Evolutionary conservation across 2,329 filamentous ascomycete species (phyloP).

Genomic region (Diaporthe caulivora): DNA sequence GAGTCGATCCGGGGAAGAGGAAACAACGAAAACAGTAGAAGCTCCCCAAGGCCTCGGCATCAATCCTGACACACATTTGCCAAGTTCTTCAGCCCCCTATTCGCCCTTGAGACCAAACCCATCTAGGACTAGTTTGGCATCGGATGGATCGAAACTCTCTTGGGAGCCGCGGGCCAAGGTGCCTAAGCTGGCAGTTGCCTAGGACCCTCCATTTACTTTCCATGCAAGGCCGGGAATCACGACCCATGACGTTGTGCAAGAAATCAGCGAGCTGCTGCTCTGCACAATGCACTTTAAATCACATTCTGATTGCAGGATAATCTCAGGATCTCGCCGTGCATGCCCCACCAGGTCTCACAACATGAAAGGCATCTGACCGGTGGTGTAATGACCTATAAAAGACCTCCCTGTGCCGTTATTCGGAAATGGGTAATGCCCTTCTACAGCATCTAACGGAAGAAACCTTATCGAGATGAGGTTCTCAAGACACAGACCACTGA

Average conservation of each 20-base stretch:
- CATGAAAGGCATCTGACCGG: too few relatives aligned
- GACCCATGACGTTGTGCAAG: not conserved
- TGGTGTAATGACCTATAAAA: not conserved
- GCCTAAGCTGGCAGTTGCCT: not conserved
- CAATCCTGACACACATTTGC: not conserved
- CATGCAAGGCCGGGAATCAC: not conserved
- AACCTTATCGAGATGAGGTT: not conserved
- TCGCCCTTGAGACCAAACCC: not conserved
- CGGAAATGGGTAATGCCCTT: too few relatives aligned
- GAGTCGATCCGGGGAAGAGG: constrained; percentile 15
- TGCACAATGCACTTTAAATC: not conserved
- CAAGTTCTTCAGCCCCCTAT: constrained; percentile 5
- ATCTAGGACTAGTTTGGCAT: constrained; percentile 7
- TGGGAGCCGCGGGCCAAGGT: not conserved
- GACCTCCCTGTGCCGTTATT: not conserved
- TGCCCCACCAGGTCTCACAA: not conserved
- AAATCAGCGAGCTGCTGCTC: not conserved
- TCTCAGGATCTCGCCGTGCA: constrained; percentile 3
- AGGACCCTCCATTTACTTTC: not conserved
- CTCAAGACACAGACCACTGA: not conserved
- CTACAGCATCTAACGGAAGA: not conserved
- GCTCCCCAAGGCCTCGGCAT: not conserved
- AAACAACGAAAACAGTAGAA: not conserved
- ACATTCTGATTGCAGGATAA: not conserved
- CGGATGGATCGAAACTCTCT: not conserved